phyloP scores from a whole-genome alignment of 768 basidiomycete species.

The Scleroderma bovista region DNA sequence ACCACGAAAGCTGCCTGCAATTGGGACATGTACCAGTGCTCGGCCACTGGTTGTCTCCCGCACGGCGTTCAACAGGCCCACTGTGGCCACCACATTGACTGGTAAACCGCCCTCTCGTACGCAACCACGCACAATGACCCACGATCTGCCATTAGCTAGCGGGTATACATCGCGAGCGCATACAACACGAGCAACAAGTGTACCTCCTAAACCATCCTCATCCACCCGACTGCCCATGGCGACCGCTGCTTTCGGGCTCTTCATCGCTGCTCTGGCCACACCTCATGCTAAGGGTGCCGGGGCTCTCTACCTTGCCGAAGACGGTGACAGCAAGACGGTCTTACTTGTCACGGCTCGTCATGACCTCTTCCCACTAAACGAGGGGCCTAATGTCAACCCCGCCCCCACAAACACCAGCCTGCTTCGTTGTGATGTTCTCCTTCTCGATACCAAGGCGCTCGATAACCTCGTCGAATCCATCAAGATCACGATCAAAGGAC shows the following conservation, averaged over 20 bases:
- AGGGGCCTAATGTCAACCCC: constrained; percentile 13
- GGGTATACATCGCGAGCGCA: constrained; percentile 32
- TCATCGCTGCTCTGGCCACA: constrained; percentile 29
- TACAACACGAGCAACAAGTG: constrained; percentile 56
- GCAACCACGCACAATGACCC: constrained; percentile 40
- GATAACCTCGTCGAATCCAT: too few species aligned
- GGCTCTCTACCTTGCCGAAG: constrained; percentile 32
- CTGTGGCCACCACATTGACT: neutral
- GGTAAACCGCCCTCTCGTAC: constrained; percentile 4
- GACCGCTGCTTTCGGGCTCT: constrained; percentile 31
- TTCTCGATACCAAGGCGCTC: constrained; percentile 19
- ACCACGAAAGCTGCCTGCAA: constrained; percentile 61
- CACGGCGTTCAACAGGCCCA: constrained; percentile 27
- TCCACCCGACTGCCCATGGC: constrained; percentile 20
- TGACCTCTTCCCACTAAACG: constrained; percentile 19
- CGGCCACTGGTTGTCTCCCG: constrained; percentile 49
- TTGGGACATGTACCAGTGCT: constrained; percentile 40
- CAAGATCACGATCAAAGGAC: constrained; percentile 6
- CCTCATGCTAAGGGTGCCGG: constrained; percentile 29
- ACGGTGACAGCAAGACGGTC: constrained; percentile 22
- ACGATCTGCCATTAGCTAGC: constrained; percentile 42
- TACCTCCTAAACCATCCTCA: constrained; percentile 46
- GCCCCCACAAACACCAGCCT: constrained; percentile 16
- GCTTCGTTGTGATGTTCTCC: constrained; percentile 26
- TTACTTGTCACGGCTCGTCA: constrained; percentile 29